Percentiles rank a stretch among this genome's conserved stretches.
Conservation (phyloP, 768 basidiomycete genomes). For the Boletus coccyginus region DNA sequence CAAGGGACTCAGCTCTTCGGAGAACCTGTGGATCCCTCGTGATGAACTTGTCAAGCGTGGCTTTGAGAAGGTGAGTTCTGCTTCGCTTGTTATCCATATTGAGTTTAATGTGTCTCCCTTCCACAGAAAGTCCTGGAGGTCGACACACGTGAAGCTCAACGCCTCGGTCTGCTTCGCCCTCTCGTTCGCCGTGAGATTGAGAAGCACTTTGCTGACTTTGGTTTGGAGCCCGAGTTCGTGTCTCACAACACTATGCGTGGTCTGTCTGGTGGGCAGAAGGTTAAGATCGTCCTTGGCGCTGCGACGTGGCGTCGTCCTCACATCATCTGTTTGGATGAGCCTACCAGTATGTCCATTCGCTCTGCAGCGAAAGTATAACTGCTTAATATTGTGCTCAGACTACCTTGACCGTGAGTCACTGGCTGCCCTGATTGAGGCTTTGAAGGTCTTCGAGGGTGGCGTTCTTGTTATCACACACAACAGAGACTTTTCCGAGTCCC, state of each 20-base stretch:
- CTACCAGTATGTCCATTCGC: constrained; percentile 62
- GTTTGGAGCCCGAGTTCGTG: constrained; percentile 98
- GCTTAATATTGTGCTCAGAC: constrained; percentile 44
- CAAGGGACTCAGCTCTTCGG: constrained; percentile 92
- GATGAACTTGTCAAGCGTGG: constrained; percentile 98
- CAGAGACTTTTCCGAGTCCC: constrained; percentile 97
- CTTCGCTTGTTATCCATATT: background rate
- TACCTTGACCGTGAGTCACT: constrained; percentile 99
- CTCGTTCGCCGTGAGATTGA: constrained; percentile 98
- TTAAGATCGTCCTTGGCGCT: constrained; percentile 98
- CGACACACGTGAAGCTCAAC: constrained; percentile 96
- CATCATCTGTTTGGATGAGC: constrained; percentile 95
- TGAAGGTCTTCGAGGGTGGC: constrained; percentile 98
- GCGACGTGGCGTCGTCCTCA: constrained; percentile 99
- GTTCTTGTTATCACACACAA: constrained; percentile 98
- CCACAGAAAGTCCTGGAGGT: constrained; percentile 91
- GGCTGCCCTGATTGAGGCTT: constrained; percentile 95
- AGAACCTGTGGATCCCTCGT: constrained; percentile 97
- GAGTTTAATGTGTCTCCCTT: background rate
- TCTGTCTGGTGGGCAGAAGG: constrained; percentile 98
- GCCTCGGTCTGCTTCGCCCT: constrained; percentile 90
- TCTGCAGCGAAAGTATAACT: background rate
- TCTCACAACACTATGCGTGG: constrained; percentile 99
- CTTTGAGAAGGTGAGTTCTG: constrained; percentile 76
- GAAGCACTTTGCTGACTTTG: constrained; percentile 99